phyloP scores from a whole-genome alignment of 2,329 filamentous ascomycete genomes.

The Aureobasidium sp. region DNA sequence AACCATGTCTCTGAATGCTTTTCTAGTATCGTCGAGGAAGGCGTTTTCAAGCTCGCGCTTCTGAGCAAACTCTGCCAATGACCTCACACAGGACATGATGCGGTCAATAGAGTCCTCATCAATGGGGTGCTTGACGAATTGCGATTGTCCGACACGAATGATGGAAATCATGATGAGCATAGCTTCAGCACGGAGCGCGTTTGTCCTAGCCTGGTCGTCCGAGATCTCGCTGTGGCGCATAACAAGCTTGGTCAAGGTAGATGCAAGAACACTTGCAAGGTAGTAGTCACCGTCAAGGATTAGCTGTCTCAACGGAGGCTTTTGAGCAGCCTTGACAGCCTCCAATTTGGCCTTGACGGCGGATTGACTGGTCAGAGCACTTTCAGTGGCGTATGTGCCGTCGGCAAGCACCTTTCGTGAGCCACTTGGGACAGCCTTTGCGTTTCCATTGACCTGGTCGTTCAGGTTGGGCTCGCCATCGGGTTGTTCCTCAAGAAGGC shows the following conservation, averaged over 20 bases:
- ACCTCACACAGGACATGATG: conserved; percentile 95
- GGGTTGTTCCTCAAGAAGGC: conserved; percentile 73
- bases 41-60: conserved; percentile 87
- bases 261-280: conserved; percentile 87
- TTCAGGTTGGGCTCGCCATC: conserved; percentile 58
- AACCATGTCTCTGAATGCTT: conserved; percentile 95
- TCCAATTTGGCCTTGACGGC: conserved; percentile 85
- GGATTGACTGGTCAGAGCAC: conserved; percentile 86
- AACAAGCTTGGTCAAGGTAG: conserved; percentile 91
- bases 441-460: conserved; percentile 72
- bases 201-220: conserved; percentile 75
- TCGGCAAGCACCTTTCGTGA: conserved; percentile 90
- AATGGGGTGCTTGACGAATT: conserved; percentile 94
- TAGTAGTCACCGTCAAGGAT: conserved; percentile 98
- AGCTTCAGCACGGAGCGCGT: conserved; percentile 87
- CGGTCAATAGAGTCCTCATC: conserved; percentile 98
- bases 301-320: conserved; percentile 87
- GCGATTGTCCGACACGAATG: conserved; percentile 94
- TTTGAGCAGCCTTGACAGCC: conserved; percentile 93
- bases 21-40: conserved; percentile 89
- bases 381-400: conserved; percentile 96
- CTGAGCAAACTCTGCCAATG: conserved; percentile 79
- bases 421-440: conserved; percentile 69
- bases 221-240: conserved; percentile 97
- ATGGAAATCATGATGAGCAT: conserved; percentile 99